A percentile compares a stretch with the other conserved stretches of the same genome.
phyloP scores from a whole-genome alignment of 192 early-diverging fungal genomes.

The Coemansia sp. region DNA sequence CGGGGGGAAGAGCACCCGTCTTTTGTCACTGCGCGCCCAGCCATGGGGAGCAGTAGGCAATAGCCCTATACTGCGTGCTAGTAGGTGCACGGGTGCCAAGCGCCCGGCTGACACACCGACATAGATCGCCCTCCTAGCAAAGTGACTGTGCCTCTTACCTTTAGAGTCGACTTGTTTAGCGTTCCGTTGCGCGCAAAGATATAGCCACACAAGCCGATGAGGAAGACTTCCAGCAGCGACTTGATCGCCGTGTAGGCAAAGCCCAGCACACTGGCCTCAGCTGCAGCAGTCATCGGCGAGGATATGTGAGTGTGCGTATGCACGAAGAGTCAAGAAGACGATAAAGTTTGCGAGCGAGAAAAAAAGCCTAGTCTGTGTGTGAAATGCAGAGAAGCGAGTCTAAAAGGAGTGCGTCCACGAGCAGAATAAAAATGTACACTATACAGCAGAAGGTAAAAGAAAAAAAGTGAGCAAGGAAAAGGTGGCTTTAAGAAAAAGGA shows the following conservation, averaged over 20 bases:
- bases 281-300: slow-evolving; percentile 6
- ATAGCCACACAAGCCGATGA: slow-evolving; percentile 50
- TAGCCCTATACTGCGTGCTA: background rate
- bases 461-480: background rate
- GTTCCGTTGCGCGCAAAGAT: slow-evolving; percentile 51
- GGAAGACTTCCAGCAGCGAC: slow-evolving; percentile 51
- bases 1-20: background rate
- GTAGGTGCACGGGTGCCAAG: background rate
- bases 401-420: background rate
- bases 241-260: slow-evolving; percentile 50
- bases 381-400: background rate
- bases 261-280: slow-evolving; percentile 25
- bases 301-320: background rate
- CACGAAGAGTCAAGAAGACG: background rate
- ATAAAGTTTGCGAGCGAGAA: background rate
- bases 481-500: no score
- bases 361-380: background rate
- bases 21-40: background rate
- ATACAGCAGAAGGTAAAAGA: background rate
- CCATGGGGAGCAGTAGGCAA: background rate
- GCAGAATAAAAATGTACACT: slow-evolving; percentile 7
- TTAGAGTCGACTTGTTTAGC: slow-evolving; percentile 47
- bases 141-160: slow-evolving; percentile 34
- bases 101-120: background rate
- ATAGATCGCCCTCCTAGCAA: background rate